Base-by-base conservation (phyloP, 164 flowering plant genomes). In the Amborella trichopoda region DNA sequence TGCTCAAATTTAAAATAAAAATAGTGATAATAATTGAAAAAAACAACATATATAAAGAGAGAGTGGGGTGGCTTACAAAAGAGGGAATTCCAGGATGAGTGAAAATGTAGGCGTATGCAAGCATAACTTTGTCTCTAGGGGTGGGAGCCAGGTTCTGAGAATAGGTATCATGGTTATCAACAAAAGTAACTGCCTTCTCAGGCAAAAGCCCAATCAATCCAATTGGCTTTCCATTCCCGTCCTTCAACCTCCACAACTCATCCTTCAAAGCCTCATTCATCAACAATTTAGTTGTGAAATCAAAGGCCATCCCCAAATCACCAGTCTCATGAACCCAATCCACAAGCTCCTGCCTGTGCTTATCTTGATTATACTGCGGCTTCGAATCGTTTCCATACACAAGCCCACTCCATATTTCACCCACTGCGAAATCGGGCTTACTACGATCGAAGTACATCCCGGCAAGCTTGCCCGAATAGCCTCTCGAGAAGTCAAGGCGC, bases 41-140 rank as follows among this genome's bases (percentile, higher is more conserved):
- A n/a, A n/a, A n/a, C n/a, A n/a, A n/a, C n/a, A n/a, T n/a, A n/a
- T n/a, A n/a, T n/a, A n/a, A n/a, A n/a, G n/a, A n/a, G n/a, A 3
- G 47, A 11, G 43, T 14, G 11, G 16, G 12, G 21, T 48, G 39
- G 47, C 58, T 61, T 67, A 81, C 95, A 10, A 85, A 58, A 3
- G 76, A 64, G 19, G 91, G 95, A 10, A 54, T 71, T 23, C 93
- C 89, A 3, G 93, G 93, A 60, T 86, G 93, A 17, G 93, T 86
- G 64, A 86, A 82, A 40, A 86, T 78, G 53, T 86, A 83, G 3
- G 72, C 80, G 50, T 86, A 86, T 40, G 93, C 96, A 19, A 47
- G 87, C 66, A 79, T 74, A 53, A 83, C 77, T n/a, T 42, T 42
- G 26, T 42, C 46, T 11, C 26, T 20, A 20, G 46, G 46, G 24